phyloP scores from a whole-genome alignment of 2,329 filamentous ascomycete species.

The Malbranchea zuffiana region DNA sequence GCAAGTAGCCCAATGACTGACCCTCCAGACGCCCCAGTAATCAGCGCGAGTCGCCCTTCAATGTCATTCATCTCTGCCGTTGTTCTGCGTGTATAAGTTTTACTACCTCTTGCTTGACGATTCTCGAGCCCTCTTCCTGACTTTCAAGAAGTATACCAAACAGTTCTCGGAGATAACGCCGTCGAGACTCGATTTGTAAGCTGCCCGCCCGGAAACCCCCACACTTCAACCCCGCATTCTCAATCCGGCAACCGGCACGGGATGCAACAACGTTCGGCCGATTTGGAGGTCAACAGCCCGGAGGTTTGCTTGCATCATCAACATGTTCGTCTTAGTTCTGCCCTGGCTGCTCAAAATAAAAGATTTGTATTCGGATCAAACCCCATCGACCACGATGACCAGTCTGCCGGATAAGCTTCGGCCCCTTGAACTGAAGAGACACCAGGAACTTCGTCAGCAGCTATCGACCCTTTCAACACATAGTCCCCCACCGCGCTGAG shows the following conservation, averaged over 20 bases:
- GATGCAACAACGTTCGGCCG: conserved; percentile 3
- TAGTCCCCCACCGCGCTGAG: conserved; percentile 50
- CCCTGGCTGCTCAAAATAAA: conserved; percentile 17
- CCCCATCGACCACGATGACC: conserved; percentile 31
- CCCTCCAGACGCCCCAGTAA: conserved; percentile 54
- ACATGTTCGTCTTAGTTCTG: too few relatives aligned
- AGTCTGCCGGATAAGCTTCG: conserved; percentile 22
- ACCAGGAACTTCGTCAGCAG: conserved; percentile 26
- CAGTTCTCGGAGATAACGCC: too few relatives aligned
- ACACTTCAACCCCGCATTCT: conserved; percentile 5
- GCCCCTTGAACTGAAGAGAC: conserved; percentile 26
- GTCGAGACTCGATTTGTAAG: too few relatives aligned
- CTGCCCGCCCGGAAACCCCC: conserved; percentile 1
- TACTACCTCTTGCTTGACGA: too few relatives aligned
- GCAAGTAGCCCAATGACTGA: conserved; percentile 23
- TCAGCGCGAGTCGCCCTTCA: conserved; percentile 44
- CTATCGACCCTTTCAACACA: conserved; percentile 37
- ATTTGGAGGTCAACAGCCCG: too few relatives aligned
- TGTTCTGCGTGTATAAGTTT: conserved; percentile 7
- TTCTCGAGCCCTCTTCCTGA: too few relatives aligned
- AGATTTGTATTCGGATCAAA: conserved; percentile 26
- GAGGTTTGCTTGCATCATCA: too few relatives aligned
- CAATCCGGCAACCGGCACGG: conserved; percentile 6
- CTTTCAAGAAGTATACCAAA: too few relatives aligned
- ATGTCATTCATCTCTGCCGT: conserved; percentile 37